Percentiles rank a stretch among this genome's conserved stretches.
Conservation (phyloP, 2,329 filamentous ascomycete genomes). For the Arthrinium puccinioides region DNA sequence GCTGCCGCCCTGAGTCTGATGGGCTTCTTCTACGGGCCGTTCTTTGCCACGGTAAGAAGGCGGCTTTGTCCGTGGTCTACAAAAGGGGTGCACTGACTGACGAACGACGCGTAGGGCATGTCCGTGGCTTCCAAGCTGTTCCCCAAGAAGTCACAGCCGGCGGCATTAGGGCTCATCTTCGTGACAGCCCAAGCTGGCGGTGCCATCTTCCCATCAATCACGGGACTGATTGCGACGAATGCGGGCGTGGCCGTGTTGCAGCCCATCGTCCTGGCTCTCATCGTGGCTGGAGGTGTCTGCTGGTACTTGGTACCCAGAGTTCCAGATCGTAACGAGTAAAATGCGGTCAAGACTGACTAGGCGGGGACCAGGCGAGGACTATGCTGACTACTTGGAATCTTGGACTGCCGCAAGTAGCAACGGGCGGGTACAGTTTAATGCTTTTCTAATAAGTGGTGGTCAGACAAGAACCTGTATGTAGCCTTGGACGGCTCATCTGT, state of each 20-base stretch:
- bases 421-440: no score
- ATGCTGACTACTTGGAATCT: no score
- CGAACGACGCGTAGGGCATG: conserved; percentile 29
- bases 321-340: conserved; percentile 15
- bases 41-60: conserved; percentile 41
- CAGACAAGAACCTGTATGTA: no score
- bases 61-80: not conserved
- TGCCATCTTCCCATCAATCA: conserved; percentile 42
- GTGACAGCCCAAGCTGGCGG: conserved; percentile 44
- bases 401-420: no score
- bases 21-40: conserved; percentile 47
- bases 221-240: conserved; percentile 37
- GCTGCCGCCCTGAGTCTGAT: conserved; percentile 41
- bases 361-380: no score
- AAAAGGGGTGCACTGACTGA: no score
- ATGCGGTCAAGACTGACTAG: not conserved
- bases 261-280: conserved; percentile 37
- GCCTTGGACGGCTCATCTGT: no score
- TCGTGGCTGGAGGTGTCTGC: conserved; percentile 30
- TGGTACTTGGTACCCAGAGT: conserved; percentile 32
- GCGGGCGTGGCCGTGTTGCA: conserved; percentile 38
- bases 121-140: conserved; percentile 45
- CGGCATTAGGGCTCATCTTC: conserved; percentile 40
- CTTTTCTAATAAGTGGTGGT: no score
- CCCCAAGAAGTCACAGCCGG: conserved; percentile 34